Evolutionary conservation across 2,329 filamentous ascomycete genomes (phyloP).

Genomic region (Rutstroemia sp.): DNA sequence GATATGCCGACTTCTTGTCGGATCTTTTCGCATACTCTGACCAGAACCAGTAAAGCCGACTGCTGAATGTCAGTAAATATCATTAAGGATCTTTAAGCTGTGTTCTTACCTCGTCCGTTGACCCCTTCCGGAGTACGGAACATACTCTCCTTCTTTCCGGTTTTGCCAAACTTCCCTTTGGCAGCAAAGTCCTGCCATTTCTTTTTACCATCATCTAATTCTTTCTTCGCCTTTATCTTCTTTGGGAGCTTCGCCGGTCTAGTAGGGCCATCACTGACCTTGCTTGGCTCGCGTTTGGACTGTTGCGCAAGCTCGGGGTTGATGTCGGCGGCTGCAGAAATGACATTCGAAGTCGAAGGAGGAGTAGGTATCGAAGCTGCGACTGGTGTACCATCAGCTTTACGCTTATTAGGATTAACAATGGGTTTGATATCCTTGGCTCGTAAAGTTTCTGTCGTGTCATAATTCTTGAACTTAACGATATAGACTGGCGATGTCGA

Average conservation of each 20-base stretch:
- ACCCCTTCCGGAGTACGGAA: constrained; percentile 86
- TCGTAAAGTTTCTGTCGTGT: constrained; percentile 72
- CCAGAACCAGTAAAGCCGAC: constrained; percentile 96
- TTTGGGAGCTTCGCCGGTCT: constrained; percentile 66
- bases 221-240: constrained; percentile 85
- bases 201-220: constrained; percentile 81
- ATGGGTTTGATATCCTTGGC: constrained; percentile 79
- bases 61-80: constrained; percentile 36
- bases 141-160: constrained; percentile 86
- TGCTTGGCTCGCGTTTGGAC: constrained; percentile 54
- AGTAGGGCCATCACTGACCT: constrained; percentile 50
- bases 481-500: constrained; percentile 86
- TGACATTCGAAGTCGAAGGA: constrained; percentile 32
- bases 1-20: constrained; percentile 71
- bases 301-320: constrained; percentile 58
- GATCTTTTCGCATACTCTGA: constrained; percentile 91
- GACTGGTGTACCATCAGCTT: constrained; percentile 68
- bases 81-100: constrained; percentile 19
- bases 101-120: constrained; percentile 65
- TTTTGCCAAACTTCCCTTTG: constrained; percentile 64
- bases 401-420: constrained; percentile 67
- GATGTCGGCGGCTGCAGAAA: constrained; percentile 41
- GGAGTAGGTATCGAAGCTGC: constrained; percentile 36
- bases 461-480: constrained; percentile 91
- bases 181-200: constrained; percentile 92